Evolutionary conservation across 1,284 basidiomycete species (phyloP).

Genomic region (Trametes polyzona): DNA sequence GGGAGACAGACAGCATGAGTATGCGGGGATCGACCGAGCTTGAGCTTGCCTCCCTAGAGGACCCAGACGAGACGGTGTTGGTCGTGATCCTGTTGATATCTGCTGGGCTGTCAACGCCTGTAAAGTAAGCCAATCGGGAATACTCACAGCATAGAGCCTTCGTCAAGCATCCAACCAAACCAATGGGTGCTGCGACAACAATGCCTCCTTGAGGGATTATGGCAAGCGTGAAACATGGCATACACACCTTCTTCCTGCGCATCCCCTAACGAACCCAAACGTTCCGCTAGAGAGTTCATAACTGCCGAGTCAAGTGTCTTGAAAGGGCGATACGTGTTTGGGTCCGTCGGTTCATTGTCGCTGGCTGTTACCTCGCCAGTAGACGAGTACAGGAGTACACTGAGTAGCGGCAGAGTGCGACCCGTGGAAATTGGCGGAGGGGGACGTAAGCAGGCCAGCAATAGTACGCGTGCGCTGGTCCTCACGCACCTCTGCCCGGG

Average conservation of each 20-base stretch:
- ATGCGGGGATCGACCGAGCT: conserved; percentile 79
- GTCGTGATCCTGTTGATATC: conserved; percentile 84
- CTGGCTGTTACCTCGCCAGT: conserved; percentile 44
- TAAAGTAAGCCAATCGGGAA: conserved; percentile 2
- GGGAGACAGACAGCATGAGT: conserved; percentile 90
- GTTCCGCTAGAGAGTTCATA: conserved; percentile 61
- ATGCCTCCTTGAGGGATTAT: conserved; percentile 15
- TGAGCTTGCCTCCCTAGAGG: conserved; percentile 43
- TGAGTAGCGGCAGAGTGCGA: conserved; percentile 33
- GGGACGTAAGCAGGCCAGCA: background rate
- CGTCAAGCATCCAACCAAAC: conserved; percentile 84
- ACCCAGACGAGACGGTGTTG: conserved; percentile 39
- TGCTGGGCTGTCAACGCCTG: conserved; percentile 37
- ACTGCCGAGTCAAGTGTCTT: conserved; percentile 72
- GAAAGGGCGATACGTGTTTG: conserved; percentile 87
- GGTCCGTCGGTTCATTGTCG: conserved; percentile 53
- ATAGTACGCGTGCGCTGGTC: background rate
- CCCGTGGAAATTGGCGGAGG: background rate
- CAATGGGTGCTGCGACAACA: conserved; percentile 56
- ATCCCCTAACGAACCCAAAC: conserved; percentile 58
- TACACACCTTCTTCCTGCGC: conserved; percentile 52
- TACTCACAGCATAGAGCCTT: conserved; percentile 88
- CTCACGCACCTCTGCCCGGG: conserved; percentile 73
- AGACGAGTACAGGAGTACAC: conserved; percentile 77
- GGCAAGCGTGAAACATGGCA: conserved; percentile 8